Conservation (phyloP, 495 filamentous ascomycete genomes). For the Podospora appendiculata region DNA sequence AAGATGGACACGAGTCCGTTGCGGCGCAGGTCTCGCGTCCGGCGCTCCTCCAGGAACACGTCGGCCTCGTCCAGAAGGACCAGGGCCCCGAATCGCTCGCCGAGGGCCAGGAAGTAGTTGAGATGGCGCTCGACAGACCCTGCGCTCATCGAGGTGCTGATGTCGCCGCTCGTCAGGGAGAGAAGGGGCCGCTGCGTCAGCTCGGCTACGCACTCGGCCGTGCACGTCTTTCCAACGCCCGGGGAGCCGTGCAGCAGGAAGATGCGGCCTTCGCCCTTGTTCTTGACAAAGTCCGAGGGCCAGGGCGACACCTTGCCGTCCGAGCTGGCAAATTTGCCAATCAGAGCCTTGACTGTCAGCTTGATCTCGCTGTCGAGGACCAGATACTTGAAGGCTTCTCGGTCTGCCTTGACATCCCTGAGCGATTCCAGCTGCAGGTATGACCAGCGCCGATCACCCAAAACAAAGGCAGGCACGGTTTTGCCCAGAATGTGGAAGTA, state of each 20-base stretch:
- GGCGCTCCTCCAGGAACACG: slow-evolving; percentile 55
- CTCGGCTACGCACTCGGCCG: slow-evolving; percentile 37
- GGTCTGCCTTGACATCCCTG: slow-evolving; percentile 14
- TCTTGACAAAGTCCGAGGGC: slow-evolving; percentile 36
- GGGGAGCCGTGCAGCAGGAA: slow-evolving; percentile 47
- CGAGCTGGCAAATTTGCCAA: slow-evolving; percentile 29
- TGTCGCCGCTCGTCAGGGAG: slow-evolving; percentile 30
- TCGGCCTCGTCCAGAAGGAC: slow-evolving; percentile 39
- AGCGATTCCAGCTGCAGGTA: slow-evolving; percentile 12
- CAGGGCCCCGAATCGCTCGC: slow-evolving; percentile 35
- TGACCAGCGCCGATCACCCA: slow-evolving; percentile 28
- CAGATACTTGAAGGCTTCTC: slow-evolving; percentile 29
- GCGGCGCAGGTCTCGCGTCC: slow-evolving; percentile 61
- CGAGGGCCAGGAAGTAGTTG: slow-evolving; percentile 30
- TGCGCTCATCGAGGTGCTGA: slow-evolving; percentile 18
- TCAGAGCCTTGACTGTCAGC: slow-evolving; percentile 31
- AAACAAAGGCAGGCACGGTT: slow-evolving; percentile 28
- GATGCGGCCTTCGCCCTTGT: slow-evolving; percentile 42
- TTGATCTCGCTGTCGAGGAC: slow-evolving; percentile 34
- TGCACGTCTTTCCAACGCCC: slow-evolving; percentile 44
- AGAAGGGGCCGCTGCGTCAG: slow-evolving; percentile 30
- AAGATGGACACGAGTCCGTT: slow-evolving; percentile 71
- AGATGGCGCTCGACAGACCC: slow-evolving; percentile 28
- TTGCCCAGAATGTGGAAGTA: slow-evolving; percentile 26
- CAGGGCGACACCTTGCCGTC: slow-evolving; percentile 22